Evolutionary conservation across 1,284 basidiomycete genomes (phyloP).

Genomic region (Fomitopsis betulina): DNA sequence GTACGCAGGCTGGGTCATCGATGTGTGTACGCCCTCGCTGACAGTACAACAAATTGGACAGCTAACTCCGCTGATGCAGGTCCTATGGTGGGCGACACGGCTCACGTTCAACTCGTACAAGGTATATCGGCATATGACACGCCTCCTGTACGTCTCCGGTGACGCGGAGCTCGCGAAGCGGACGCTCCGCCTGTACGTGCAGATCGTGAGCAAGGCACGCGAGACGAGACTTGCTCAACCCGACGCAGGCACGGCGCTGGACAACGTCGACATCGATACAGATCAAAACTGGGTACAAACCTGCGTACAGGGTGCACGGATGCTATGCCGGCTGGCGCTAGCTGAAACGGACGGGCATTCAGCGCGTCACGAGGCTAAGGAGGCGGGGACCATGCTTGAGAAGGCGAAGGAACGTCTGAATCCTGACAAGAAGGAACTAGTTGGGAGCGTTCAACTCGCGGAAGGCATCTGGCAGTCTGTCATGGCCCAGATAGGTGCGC

Average conservation of each 20-base stretch:
- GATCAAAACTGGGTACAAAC: conserved; percentile 68
- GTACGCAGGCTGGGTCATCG: conserved; percentile 67
- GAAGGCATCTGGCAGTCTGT: conserved; percentile 63
- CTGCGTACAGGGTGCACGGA: conserved; percentile 67
- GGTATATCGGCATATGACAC: conserved; percentile 79
- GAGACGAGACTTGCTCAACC: conserved; percentile 40
- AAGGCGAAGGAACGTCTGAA: conserved; percentile 53
- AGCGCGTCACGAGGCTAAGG: conserved; percentile 41
- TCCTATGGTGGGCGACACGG: conserved; percentile 88
- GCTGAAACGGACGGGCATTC: conserved; percentile 35
- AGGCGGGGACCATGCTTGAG: conserved; percentile 53
- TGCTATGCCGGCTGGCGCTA: conserved; percentile 58
- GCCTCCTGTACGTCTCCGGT: conserved; percentile 61
- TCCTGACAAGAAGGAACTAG: conserved; percentile 38
- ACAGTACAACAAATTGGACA: conserved; percentile 7
- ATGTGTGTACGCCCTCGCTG: conserved; percentile 41
- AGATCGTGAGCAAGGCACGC: conserved; percentile 76
- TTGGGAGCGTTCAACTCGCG: conserved; percentile 55
- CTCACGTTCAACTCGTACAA: conserved; percentile 89
- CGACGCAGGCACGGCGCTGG: conserved; percentile 23
- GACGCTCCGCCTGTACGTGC: conserved; percentile 78
- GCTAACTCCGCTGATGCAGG: conserved; percentile 33
- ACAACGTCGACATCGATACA: conserved; percentile 47
- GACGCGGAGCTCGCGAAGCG: conserved; percentile 68
- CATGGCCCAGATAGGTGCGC: conserved; percentile 55